Evolutionary conservation across 2,329 filamentous ascomycete species (phyloP).

Genomic region (Beauveria sp.): DNA sequence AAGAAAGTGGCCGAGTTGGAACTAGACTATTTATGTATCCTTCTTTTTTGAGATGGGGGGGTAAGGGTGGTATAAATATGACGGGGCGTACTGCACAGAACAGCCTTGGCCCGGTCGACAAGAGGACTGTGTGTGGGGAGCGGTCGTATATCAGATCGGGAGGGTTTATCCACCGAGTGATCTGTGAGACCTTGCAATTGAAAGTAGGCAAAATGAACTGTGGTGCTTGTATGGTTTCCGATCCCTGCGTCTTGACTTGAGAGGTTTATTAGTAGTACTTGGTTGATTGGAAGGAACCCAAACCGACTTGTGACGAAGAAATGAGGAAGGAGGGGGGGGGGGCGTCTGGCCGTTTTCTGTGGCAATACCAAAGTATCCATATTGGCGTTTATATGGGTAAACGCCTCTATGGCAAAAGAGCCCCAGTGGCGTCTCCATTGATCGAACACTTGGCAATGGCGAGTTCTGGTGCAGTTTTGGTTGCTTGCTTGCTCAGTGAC

Average conservation of each 20-base stretch:
- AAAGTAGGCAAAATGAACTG: neutral
- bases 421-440: constrained; percentile 11
- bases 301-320: constrained; percentile 8
- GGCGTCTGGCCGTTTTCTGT: constrained; percentile 6
- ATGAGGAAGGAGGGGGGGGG: constrained; percentile 3
- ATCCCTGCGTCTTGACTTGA: neutral
- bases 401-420: constrained; percentile 3
- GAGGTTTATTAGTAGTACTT: neutral
- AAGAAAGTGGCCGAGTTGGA: neutral
- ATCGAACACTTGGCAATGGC: constrained; percentile 6
- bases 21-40: neutral
- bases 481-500: too few relatives aligned
- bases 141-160: constrained; percentile 5
- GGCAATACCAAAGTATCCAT: neutral
- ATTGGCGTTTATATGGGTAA: constrained; percentile 9
- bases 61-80: constrained; percentile 14
- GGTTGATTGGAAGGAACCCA: neutral
- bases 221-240: neutral
- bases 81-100: neutral
- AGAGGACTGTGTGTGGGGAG: neutral
- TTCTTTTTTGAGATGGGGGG: constrained; percentile 15
- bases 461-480: neutral
- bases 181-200: constrained; percentile 1
- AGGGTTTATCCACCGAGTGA: constrained; percentile 9
- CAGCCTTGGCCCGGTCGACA: neutral